Percentiles rank a stretch among this genome's conserved stretches.
Evolutionary conservation across 2,329 filamentous ascomycete genomes (phyloP).

Genomic region (Aspergillus fischeri): DNA sequence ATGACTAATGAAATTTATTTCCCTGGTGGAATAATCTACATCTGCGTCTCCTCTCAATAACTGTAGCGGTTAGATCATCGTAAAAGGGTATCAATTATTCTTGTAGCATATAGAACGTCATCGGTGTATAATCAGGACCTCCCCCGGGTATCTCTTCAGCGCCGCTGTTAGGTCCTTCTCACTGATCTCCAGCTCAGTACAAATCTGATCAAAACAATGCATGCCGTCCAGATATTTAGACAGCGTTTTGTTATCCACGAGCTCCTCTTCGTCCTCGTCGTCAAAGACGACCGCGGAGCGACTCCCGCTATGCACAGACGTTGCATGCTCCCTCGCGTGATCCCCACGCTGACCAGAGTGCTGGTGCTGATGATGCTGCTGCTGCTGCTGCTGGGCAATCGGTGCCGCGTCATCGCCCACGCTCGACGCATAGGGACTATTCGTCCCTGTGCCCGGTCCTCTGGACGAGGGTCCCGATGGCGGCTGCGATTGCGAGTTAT

Average conservation of each 20-base stretch:
- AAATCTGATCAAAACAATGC: conserved; percentile 50
- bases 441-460: conserved; percentile 26
- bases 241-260: conserved; percentile 35
- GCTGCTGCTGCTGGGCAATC: conserved; percentile 11
- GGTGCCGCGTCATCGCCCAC: conserved; percentile 18
- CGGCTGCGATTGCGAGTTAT: conserved; percentile 17
- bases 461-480: conserved; percentile 20
- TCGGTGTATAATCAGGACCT: conserved; percentile 46
- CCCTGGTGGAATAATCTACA: background rate
- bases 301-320: conserved; percentile 26
- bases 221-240: conserved; percentile 44
- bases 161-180: conserved; percentile 43
- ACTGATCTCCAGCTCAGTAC: conserved; percentile 47
- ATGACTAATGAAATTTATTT: background rate
- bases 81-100: conserved; percentile 9
- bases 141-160: conserved; percentile 41
- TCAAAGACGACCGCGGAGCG: conserved; percentile 15
- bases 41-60: background rate
- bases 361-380: conserved; percentile 4
- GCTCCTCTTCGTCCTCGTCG: conserved; percentile 31
- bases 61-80: conserved; percentile 4
- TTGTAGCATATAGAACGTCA: conserved; percentile 20
- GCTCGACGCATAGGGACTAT: conserved; percentile 27
- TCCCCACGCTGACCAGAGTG: conserved; percentile 8
- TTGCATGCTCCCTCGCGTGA: conserved; percentile 18